Conservation (phyloP, 305 asterid species). For the Fraxinus nigra region DNA sequence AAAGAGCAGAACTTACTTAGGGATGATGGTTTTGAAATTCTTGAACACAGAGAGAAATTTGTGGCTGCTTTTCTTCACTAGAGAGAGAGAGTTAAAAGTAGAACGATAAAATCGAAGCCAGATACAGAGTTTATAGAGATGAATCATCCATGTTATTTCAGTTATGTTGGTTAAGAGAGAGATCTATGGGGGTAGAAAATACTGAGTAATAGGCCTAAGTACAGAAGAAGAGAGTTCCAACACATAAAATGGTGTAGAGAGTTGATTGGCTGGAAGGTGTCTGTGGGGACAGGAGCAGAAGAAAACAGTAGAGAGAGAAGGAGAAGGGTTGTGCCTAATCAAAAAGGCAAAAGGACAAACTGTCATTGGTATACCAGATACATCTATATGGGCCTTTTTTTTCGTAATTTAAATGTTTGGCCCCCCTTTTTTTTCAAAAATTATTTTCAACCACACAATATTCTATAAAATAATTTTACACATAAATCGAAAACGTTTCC, state of each 20-base stretch:
- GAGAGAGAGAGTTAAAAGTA: neutral
- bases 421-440: no score
- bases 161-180: neutral
- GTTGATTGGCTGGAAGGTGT: constrained; percentile 27
- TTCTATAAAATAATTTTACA: no score
- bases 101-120: neutral
- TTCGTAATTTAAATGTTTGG: no score
- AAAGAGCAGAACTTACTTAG: constrained; percentile 24
- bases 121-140: neutral
- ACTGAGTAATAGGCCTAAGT: neutral
- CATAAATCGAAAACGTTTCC: no score
- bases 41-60: neutral
- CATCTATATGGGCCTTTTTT: no score
- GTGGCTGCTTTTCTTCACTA: neutral
- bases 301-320: constrained; percentile 9
- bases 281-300: constrained; percentile 22
- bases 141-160: neutral
- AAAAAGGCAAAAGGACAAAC: neutral
- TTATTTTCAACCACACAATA: no score
- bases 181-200: neutral
- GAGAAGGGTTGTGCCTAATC: neutral
- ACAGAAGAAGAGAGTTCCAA: neutral
- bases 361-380: neutral
- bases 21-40: neutral
- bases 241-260: neutral